Percentiles rank a stretch among this genome's conserved stretches.
These are phyloP conservation scores for Sarcomyxa edulis DNA, from an alignment of 768 basidiomycete species.

Conservation along the genomic window DNA sequence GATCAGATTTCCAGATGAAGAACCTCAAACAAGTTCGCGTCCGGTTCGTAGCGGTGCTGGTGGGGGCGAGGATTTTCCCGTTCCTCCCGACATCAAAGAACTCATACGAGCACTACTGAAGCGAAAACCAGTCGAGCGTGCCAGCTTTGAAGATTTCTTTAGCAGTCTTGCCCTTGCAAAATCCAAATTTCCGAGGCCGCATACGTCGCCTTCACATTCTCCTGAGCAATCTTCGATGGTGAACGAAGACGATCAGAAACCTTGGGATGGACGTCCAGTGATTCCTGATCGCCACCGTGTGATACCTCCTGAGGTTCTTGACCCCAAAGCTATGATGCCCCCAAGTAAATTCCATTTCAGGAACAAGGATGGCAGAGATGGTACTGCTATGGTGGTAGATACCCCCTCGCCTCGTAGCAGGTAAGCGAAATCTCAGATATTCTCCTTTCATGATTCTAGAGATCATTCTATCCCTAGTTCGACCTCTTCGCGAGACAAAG, in stretches of 20 bases:
- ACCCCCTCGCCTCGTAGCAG: constrained; percentile 18
- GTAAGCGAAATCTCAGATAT: constrained; percentile 10
- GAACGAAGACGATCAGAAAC: constrained; percentile 23
- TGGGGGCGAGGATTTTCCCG: constrained; percentile 43
- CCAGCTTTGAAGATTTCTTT: constrained; percentile 92
- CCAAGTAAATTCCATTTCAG: constrained; percentile 78
- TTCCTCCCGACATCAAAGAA: constrained; percentile 80
- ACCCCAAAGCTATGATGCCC: constrained; percentile 76
- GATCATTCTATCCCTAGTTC: constrained; percentile 9
- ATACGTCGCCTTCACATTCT: constrained; percentile 4
- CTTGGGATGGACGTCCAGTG: constrained; percentile 31
- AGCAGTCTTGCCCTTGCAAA: constrained; percentile 70
- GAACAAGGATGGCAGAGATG: constrained; percentile 22
- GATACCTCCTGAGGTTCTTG: constrained; percentile 76
- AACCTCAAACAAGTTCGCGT: constrained; percentile 41
- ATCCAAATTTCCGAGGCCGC: constrained; percentile 67
- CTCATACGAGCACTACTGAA: constrained; percentile 83
- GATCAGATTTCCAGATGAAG: constrained; percentile 93
- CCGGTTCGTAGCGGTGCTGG: constrained; percentile 34
- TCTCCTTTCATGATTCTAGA: neutral
- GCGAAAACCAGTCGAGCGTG: constrained; percentile 77
- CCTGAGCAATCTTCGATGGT: constrained; percentile 11
- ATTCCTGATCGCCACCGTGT: constrained; percentile 71
- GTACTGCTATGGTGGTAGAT: constrained; percentile 15
- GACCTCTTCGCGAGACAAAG: constrained; percentile 17